These are phyloP conservation scores for Fusarium solani-melongenae DNA, from an alignment of 2,329 filamentous ascomycete species.

Conservation along the genomic window DNA sequence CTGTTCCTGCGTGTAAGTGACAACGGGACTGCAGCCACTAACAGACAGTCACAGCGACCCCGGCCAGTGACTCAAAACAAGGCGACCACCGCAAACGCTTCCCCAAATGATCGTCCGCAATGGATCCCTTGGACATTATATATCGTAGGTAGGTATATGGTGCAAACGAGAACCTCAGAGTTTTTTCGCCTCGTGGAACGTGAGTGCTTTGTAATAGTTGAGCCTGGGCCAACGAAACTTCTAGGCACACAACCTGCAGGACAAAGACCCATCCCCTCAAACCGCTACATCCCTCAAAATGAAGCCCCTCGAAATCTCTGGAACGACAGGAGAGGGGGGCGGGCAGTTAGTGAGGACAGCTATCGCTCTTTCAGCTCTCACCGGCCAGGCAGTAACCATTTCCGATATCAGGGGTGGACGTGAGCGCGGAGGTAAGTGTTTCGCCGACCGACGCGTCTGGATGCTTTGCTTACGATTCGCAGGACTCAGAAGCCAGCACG, in stretches of 20 bases:
- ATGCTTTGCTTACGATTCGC: constrained; percentile 1
- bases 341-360: constrained; percentile 70
- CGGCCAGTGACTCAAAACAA: neutral
- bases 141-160: neutral
- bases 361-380: constrained; percentile 66
- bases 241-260: neutral
- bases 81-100: neutral
- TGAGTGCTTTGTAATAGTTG: neutral
- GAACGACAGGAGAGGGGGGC: constrained; percentile 69
- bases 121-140: neutral
- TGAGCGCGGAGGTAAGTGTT: constrained; percentile 44
- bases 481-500: constrained; percentile 72
- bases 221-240: neutral
- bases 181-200: constrained; percentile 1
- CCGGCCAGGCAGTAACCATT: constrained; percentile 64
- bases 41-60: neutral
- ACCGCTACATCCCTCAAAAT: constrained; percentile 17
- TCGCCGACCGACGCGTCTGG: neutral
- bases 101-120: neutral
- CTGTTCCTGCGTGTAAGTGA: neutral
- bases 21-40: neutral
- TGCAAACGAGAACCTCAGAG: neutral
- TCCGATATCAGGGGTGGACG: constrained; percentile 67
- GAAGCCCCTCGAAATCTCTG: constrained; percentile 62
- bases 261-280: constrained; percentile 3